Evolutionary conservation across 371 early-diverging fungal genomes (phyloP).

Genomic region (Actinomortierella ambigua): DNA sequence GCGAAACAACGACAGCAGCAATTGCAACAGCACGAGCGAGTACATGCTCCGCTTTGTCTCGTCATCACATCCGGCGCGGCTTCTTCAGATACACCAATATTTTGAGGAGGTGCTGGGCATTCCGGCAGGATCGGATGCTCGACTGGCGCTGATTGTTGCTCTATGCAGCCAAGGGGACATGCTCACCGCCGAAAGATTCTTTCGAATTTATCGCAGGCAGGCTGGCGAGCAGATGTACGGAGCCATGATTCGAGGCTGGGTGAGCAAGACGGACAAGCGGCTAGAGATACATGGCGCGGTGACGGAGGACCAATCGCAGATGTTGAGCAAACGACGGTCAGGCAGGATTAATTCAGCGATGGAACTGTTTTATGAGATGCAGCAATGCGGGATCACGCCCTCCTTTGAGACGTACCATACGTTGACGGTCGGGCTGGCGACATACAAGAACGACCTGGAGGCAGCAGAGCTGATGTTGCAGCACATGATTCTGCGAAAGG

Average conservation of each 20-base stretch:
- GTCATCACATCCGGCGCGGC: slow-evolving; percentile 26
- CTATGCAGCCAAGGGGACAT: slow-evolving; percentile 25
- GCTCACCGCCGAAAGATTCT: slow-evolving; percentile 14
- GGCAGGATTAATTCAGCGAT: slow-evolving; percentile 21
- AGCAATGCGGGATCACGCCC: slow-evolving; percentile 27
- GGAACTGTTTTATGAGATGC: slow-evolving; percentile 36
- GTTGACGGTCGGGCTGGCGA: slow-evolving; percentile 21
- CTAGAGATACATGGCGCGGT: too few relatives aligned
- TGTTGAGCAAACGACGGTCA: too few relatives aligned
- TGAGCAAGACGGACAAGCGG: slow-evolving; percentile 7
- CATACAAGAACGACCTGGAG: slow-evolving; percentile 44
- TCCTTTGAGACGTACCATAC: slow-evolving; percentile 39
- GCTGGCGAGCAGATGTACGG: slow-evolving; percentile 44
- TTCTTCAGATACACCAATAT: slow-evolving; percentile 39
- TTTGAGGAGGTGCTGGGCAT: slow-evolving; percentile 25
- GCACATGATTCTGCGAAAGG: slow-evolving; percentile 34
- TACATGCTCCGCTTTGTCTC: slow-evolving; percentile 11
- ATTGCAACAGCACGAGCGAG: neutral
- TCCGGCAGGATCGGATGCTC: slow-evolving; percentile 13
- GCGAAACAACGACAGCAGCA: neutral
- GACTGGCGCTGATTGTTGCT: slow-evolving; percentile 31
- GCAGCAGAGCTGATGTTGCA: slow-evolving; percentile 36
- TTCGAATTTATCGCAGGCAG: slow-evolving; percentile 6
- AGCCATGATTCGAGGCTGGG: slow-evolving; percentile 31
- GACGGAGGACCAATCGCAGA: too few relatives aligned